A percentile compares a stretch with the other conserved stretches of the same genome.
Conservation (phyloP, 352 stramenopile genomes). For the Halophytophthora batemanensis region DNA sequence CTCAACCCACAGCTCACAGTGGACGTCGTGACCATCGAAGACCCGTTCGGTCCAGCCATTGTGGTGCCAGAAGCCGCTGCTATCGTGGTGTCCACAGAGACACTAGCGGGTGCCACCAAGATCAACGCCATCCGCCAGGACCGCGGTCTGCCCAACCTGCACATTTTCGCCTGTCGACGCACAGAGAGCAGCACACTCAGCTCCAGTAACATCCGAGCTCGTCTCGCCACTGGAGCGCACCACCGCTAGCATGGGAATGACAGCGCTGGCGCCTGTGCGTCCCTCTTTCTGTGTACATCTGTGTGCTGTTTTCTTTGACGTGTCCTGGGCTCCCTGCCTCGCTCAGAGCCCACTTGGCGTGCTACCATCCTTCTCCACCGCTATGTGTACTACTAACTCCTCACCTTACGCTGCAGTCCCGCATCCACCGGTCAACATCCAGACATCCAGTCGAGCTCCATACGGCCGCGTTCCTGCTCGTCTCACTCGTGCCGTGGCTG, state of each 20-base stretch:
- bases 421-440: neutral
- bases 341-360: too few species aligned
- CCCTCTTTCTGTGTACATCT: too few species aligned
- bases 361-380: conserved; percentile 12
- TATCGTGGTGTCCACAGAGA: conserved; percentile 87
- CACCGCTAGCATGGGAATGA: conserved; percentile 3
- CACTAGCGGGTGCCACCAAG: conserved; percentile 67
- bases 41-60: conserved; percentile 85
- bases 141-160: conserved; percentile 49
- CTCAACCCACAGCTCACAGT: conserved; percentile 63
- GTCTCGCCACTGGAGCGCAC: conserved; percentile 33
- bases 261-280: neutral
- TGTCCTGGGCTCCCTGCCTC: too few species aligned
- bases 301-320: too few species aligned
- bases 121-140: conserved; percentile 79
- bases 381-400: conserved; percentile 17
- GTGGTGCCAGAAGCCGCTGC: conserved; percentile 61
- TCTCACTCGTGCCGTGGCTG: conserved; percentile 13
- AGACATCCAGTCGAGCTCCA: neutral
- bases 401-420: conserved; percentile 7
- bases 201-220: conserved; percentile 78
- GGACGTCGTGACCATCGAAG: conserved; percentile 74
- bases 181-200: conserved; percentile 83
- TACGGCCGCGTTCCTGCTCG: conserved; percentile 1
- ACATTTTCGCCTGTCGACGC: conserved; percentile 76